Conservation (phyloP, 768 basidiomycete species). For the Auricularia heimuer region DNA sequence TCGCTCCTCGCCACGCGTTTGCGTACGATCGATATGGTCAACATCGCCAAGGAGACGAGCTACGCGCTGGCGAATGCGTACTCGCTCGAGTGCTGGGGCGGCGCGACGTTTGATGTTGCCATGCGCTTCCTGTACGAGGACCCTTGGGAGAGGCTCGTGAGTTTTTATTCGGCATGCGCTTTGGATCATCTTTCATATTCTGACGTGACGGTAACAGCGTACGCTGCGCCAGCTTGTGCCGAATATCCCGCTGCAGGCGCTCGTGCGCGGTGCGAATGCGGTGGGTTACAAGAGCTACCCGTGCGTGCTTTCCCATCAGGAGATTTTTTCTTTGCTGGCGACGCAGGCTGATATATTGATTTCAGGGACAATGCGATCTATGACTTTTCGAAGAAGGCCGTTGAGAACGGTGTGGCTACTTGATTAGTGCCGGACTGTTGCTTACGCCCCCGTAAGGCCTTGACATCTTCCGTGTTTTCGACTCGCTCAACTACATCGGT, state of each 20-base stretch:
- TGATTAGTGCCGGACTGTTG: neutral
- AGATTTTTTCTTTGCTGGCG: neutral
- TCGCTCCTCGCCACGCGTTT: slow-evolving; percentile 93
- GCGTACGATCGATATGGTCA: slow-evolving; percentile 93
- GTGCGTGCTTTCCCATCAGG: slow-evolving; percentile 33
- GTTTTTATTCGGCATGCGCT: slow-evolving; percentile 14
- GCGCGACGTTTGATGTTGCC: slow-evolving; percentile 96
- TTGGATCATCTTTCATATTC: neutral
- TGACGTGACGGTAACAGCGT: slow-evolving; percentile 37
- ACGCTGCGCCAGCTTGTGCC: slow-evolving; percentile 91
- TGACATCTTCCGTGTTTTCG: slow-evolving; percentile 99
- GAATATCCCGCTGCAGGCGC: slow-evolving; percentile 96
- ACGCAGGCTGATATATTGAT: slow-evolving; percentile 7
- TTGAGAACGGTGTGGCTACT: slow-evolving; percentile 69
- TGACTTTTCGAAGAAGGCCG: slow-evolving; percentile 98
- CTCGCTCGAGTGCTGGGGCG: slow-evolving; percentile 98
- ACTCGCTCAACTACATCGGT: slow-evolving; percentile 98
- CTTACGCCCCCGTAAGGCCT: slow-evolving; percentile 26
- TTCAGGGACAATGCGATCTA: slow-evolving; percentile 94
- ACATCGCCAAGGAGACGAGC: slow-evolving; percentile 96
- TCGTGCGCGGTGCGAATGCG: slow-evolving; percentile 97
- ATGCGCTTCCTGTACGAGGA: slow-evolving; percentile 99
- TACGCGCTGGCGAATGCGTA: slow-evolving; percentile 93
- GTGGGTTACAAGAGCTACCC: slow-evolving; percentile 99
- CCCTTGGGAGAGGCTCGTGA: slow-evolving; percentile 93